Evolutionary conservation across 2,329 filamentous ascomycete genomes (phyloP).

Genomic region (Trichoderma endophyticum): DNA sequence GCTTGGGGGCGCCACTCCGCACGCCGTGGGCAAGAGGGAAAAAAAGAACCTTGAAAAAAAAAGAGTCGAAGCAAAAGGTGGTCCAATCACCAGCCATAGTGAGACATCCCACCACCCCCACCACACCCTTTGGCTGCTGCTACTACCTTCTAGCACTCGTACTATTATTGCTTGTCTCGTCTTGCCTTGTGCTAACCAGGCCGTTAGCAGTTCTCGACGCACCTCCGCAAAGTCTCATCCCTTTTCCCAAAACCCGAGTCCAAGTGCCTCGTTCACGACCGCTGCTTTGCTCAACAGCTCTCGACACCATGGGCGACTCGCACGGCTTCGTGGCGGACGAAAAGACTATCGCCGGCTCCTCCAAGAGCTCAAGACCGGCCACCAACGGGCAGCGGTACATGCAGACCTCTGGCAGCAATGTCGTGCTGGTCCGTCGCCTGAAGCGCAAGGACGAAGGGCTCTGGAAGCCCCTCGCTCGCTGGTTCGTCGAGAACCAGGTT

Average conservation of each 20-base stretch:
- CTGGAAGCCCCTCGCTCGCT: conserved; percentile 59
- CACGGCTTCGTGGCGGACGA: conserved; percentile 11
- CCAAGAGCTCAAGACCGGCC: conserved; percentile 30
- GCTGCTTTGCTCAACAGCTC: not conserved
- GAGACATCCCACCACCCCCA: conserved; percentile 17
- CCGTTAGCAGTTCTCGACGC: not conserved
- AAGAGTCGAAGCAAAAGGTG: not conserved
- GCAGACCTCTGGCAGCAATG: conserved; percentile 50
- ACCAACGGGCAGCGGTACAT: conserved; percentile 54
- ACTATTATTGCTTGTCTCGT: not conserved
- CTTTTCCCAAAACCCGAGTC: not conserved
- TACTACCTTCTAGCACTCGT: not conserved
- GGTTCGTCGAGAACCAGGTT: conserved; percentile 76
- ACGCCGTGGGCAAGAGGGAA: not conserved
- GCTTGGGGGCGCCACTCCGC: conserved; percentile 12
- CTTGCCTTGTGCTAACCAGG: not conserved
- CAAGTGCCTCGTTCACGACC: not conserved
- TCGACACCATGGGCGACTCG: conserved; percentile 15
- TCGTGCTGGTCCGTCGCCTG: conserved; percentile 53
- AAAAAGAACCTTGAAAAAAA: not conserved
- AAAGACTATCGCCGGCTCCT: conserved; percentile 23
- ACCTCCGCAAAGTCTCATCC: conserved; percentile 8
- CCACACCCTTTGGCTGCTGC: conserved; percentile 6
- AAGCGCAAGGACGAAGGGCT: conserved; percentile 62
- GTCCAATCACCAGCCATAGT: conserved; percentile 3